Percentiles rank a stretch among this genome's conserved stretches.
Evolutionary conservation across 257 asterid genomes (phyloP).

Genomic region (Nicotiana sylvestris): DNA sequence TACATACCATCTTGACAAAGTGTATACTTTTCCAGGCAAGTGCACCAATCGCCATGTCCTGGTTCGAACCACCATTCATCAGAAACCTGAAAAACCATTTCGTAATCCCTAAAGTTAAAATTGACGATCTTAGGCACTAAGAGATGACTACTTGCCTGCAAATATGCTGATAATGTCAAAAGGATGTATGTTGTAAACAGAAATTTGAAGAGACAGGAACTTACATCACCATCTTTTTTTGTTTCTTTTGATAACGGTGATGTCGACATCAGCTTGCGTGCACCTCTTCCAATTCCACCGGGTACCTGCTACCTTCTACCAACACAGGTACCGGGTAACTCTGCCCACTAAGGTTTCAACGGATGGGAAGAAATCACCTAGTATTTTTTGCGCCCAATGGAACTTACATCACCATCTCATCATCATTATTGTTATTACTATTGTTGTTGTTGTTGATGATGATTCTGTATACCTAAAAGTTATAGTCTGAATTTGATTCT

Average conservation of each 20-base stretch:
- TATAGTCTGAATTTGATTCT: neutral
- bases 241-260: no score
- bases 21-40: conserved; percentile 86
- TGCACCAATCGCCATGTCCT: conserved; percentile 98
- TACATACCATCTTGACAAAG: conserved; percentile 88
- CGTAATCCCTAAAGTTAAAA: conserved; percentile 14
- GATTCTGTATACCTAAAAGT: neutral
- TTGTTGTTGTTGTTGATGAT: neutral
- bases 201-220: conserved; percentile 5
- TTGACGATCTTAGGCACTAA: neutral
- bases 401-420: neutral
- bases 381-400: no score
- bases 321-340: no score
- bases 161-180: neutral
- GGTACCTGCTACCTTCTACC: no score
- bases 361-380: no score
- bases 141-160: neutral
- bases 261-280: no score
- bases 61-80: conserved; percentile 96
- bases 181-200: neutral
- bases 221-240: neutral
- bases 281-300: no score
- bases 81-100: conserved; percentile 51
- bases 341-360: no score
- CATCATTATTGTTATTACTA: neutral